phyloP scores from a whole-genome alignment of 2,329 filamentous ascomycete genomes.

The Onygenales sp. region DNA sequence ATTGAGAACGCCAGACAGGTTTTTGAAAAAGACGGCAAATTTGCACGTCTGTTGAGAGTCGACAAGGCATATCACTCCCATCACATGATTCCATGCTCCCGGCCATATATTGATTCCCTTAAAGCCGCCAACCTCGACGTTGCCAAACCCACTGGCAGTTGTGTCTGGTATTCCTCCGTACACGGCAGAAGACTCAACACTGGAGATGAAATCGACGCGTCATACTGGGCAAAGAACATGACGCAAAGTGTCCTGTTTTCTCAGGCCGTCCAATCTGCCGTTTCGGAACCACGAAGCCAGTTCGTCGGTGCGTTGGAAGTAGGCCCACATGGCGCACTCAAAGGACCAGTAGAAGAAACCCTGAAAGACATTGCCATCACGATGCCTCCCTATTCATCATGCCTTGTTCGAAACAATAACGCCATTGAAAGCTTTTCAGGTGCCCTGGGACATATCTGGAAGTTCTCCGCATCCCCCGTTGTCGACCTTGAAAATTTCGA shows the following conservation, averaged over 20 bases:
- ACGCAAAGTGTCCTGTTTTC: constrained; percentile 9
- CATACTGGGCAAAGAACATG: constrained; percentile 18
- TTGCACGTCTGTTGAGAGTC: constrained; percentile 13
- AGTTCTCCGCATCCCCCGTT: constrained; percentile 1
- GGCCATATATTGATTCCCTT: constrained; percentile 7
- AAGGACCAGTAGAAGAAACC: constrained; percentile 22
- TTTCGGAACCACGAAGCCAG: neutral
- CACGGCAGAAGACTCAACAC: neutral
- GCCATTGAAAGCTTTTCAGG: constrained; percentile 9
- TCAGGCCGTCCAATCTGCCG: constrained; percentile 4
- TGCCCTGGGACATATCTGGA: constrained; percentile 8
- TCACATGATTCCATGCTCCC: constrained; percentile 13
- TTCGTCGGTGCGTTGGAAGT: constrained; percentile 19
- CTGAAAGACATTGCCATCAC: neutral
- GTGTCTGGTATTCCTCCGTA: constrained; percentile 6
- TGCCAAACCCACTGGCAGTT: neutral
- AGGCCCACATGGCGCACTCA: constrained; percentile 27
- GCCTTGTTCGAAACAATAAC: constrained; percentile 12
- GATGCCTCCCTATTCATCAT: neutral
- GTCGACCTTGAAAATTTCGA: constrained; percentile 1
- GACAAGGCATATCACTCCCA: constrained; percentile 18
- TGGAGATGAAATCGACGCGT: neutral
- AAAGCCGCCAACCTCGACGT: neutral
- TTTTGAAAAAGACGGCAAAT: constrained; percentile 12
- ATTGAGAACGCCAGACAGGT: constrained; percentile 17